Percentiles rank a stretch among this genome's conserved stretches.
phyloP scores from a whole-genome alignment of 345 rosid genomes.

The Theobroma cacao region DNA sequence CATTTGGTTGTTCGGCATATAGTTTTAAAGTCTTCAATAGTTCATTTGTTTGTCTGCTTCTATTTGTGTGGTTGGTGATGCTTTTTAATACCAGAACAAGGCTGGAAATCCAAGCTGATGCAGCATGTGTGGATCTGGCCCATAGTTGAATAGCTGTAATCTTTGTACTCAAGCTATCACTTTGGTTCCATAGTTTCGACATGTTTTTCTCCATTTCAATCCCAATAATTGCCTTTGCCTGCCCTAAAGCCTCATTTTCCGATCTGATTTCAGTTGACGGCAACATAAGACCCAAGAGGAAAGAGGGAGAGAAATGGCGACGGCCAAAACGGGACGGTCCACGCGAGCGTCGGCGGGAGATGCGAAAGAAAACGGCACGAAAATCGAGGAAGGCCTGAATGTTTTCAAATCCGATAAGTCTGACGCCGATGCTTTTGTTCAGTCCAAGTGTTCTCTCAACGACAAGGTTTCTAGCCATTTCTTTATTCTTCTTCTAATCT shows the following conservation, averaged over 20 bases:
- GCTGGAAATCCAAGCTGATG: conserved; percentile 86
- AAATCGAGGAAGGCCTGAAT: conserved; percentile 77
- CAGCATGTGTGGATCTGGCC: conserved; percentile 87
- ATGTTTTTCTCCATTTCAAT: too few relatives aligned
- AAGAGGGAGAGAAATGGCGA: conserved; percentile 54
- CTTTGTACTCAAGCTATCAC: too few relatives aligned
- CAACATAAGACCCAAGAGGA: background rate
- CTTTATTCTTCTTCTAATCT: background rate
- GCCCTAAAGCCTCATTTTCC: background rate
- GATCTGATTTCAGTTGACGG: background rate
- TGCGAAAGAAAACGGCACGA: conserved; percentile 70
- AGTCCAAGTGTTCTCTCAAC: conserved; percentile 92
- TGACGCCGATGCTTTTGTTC: conserved; percentile 88
- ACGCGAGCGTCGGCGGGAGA: conserved; percentile 44
- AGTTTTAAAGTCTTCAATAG: background rate
- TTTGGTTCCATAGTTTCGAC: too few relatives aligned
- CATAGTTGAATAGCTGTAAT: too few relatives aligned
- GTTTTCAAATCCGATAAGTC: conserved; percentile 89
- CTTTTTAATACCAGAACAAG: conserved; percentile 82
- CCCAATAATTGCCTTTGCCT: background rate
- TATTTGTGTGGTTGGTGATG: background rate
- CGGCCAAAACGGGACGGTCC: conserved; percentile 57
- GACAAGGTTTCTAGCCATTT: conserved; percentile 67
- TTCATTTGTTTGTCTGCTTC: background rate
- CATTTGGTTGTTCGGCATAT: background rate